Evolutionary conservation across 2,329 filamentous ascomycete species (phyloP), one percentile per base, ranked within the genome.

Genomic region (Fusarium clavum): DNA sequence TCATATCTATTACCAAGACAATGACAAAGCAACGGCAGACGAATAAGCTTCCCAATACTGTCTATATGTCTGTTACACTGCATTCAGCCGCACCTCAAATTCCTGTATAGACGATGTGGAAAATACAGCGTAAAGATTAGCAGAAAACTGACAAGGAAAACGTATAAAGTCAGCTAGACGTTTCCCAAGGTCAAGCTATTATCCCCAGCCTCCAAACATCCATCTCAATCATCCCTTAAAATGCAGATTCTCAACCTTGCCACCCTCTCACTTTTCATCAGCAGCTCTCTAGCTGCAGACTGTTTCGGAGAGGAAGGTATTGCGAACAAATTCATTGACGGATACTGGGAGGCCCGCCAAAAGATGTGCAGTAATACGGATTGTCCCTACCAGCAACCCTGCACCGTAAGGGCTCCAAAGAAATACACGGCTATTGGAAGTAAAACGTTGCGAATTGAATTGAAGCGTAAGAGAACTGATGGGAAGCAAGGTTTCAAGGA

Each of bases 311-410:
- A 8, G 10, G 8, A 14, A 46, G 11, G 44, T 14, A 27, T 27
- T 9, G 44, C 24, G 11, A 27, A 13, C 8, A 32, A 32, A 3
- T 52, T 52, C 18, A 40, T 38, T 3, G 22, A 55, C 1, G 57
- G 52, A 2, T 61, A 61, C 43, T 61, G 57, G 57, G 7, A 48
- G 2, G 57, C 57, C 10, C 57, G 57, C 12, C 13, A 47, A 14
- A 58, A 58, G n/a, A 61, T 61, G 57, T 61, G 57, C 5, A 41
- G 57, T 5, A 61, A 61, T n/a, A 22, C 57, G 0, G 57, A 48
- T 2, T 61, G 57, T 22, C 0, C 32, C 24, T 48, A 29, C 14
- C 57, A 61, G n/a, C 32, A 58, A 34, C 3, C 20, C 8, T 61
- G 57, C 14, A 58, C 43, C 3, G 57, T 43, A 8, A 20, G 0